A percentile compares a stretch with the other conserved stretches of the same genome.
Evolutionary conservation across 1,139 yeast genomes (phyloP).

Genomic region (Candida pseudoviswanathii): DNA sequence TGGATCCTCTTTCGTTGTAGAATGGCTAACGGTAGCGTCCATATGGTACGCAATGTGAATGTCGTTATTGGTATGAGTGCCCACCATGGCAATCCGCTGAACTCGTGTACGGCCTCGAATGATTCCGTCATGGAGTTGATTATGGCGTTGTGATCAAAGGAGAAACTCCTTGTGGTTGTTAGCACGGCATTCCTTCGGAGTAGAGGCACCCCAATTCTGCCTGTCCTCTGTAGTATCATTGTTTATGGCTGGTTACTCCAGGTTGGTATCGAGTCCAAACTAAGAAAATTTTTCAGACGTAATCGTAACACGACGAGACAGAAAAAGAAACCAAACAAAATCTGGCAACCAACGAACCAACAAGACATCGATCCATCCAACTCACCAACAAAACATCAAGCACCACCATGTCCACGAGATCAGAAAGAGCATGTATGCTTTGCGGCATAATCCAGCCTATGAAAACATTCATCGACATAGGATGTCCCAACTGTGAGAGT

Average conservation of each 20-base stretch:
- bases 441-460: constrained; percentile 90
- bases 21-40: constrained; percentile 81
- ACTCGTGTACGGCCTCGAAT: constrained; percentile 51
- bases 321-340: not conserved
- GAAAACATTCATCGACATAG: constrained; percentile 71
- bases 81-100: constrained; percentile 80
- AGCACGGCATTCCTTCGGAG: not conserved
- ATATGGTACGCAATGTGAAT: constrained; percentile 57
- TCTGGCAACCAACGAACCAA: not conserved
- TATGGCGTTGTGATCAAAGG: constrained; percentile 20
- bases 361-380: not conserved
- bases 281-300: constrained; percentile 1
- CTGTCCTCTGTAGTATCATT: not conserved
- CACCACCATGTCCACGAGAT: constrained; percentile 54
- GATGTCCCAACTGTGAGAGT: constrained; percentile 98
- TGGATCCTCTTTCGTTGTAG: constrained; percentile 68
- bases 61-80: constrained; percentile 77
- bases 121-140: constrained; percentile 41
- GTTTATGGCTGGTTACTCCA: not conserved
- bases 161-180: constrained; percentile 11
- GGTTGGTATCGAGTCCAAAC: not conserved
- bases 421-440: constrained; percentile 96
- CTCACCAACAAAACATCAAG: not conserved
- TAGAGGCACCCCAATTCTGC: not conserved
- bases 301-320: not conserved